A percentile compares a stretch with the other conserved stretches of the same genome.
Evolutionary conservation across 176 grass and related monocot species (phyloP).

Genomic region (Hyparrhenia diplandra): DNA sequence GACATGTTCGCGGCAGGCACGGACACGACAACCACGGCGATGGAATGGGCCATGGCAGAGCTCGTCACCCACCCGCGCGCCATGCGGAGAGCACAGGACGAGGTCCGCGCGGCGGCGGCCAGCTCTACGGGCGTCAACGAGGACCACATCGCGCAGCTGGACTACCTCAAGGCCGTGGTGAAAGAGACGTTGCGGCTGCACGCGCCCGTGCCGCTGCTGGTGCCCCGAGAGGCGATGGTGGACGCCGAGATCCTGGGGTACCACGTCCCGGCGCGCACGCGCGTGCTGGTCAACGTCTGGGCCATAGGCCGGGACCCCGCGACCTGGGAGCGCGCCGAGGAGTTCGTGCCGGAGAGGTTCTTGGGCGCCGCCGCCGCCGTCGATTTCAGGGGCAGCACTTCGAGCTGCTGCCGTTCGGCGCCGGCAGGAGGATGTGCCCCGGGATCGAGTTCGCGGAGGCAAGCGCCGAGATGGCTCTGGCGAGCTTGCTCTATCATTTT

Average conservation of each 20-base stretch:
- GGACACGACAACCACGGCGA: neutral
- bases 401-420: conserved; percentile 41
- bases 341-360: conserved; percentile 42
- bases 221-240: conserved; percentile 21
- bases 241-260: conserved; percentile 14
- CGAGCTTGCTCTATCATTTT: conserved; percentile 13
- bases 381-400: conserved; percentile 38
- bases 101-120: conserved; percentile 16
- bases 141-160: neutral
- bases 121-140: neutral
- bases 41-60: conserved; percentile 39
- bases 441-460: conserved; percentile 10
- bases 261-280: conserved; percentile 8
- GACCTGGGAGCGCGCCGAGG: conserved; percentile 29
- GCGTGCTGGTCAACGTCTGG: conserved; percentile 35
- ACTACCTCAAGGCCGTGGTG: conserved; percentile 21
- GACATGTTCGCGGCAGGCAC: conserved; percentile 23
- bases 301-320: conserved; percentile 26
- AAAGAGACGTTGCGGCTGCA: conserved; percentile 45
- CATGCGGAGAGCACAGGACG: conserved; percentile 18
- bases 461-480: neutral
- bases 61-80: conserved; percentile 15
- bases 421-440: conserved; percentile 39
- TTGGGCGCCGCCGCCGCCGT: neutral
- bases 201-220: conserved; percentile 10